phyloP scores from a whole-genome alignment of 805 yeast species.

The Yarrowia sp. region DNA sequence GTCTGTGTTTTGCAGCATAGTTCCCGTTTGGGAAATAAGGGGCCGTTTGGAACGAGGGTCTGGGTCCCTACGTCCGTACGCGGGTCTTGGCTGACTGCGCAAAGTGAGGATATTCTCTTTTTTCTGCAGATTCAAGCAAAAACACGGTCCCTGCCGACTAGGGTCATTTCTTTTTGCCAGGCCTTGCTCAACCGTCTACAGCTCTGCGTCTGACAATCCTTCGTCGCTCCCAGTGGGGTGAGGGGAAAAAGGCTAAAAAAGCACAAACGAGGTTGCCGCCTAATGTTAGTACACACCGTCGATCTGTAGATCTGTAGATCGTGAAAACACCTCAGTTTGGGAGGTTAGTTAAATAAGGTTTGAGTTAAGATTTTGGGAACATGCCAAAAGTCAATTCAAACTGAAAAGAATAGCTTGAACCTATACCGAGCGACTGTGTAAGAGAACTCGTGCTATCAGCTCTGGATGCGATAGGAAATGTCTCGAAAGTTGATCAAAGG shows the following conservation, averaged over 20 bases:
- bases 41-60: neutral
- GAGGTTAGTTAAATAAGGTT: neutral
- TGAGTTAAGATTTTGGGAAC: neutral
- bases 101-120: neutral
- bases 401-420: too few species aligned
- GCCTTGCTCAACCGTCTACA: neutral
- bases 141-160: conserved; percentile 16
- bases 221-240: neutral
- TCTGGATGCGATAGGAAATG: too few species aligned
- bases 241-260: neutral
- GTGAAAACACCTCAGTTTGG: conserved; percentile 28
- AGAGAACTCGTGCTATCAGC: too few species aligned
- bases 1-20: conserved; percentile 20
- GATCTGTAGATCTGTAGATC: conserved; percentile 32
- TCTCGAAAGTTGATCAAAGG: too few species aligned
- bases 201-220: neutral
- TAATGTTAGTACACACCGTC: neutral
- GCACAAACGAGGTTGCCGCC: neutral
- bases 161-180: neutral
- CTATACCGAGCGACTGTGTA: too few species aligned
- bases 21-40: conserved; percentile 12
- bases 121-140: neutral
- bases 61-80: too few species aligned
- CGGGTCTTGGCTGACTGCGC: neutral
- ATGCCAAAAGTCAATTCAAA: neutral